Evolutionary conservation across 768 basidiomycete species (phyloP), one percentile per base, ranked within the genome.

Genomic region (Phlegmacium glaucopus): DNA sequence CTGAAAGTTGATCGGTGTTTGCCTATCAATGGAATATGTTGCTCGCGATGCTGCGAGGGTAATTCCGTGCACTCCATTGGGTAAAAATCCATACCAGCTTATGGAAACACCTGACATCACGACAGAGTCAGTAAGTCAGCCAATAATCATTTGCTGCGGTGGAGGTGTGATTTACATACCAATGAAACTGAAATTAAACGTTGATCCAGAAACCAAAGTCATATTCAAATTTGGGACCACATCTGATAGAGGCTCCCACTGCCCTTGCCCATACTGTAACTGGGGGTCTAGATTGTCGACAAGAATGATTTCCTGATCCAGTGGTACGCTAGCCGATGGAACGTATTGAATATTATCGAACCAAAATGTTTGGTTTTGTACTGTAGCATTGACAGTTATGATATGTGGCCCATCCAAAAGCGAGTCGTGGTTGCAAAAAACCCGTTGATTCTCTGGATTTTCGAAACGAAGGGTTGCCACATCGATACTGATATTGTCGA

Each of bases 281-380:
- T 34, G 44, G 1, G 52, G 52, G 39, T 57, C 54, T 17, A 30
- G 18, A n/a, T 47, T 29, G 27, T 53, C 43, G 26, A 60, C 40
- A 4, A 51, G 15, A 12, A 60, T 45, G 5, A 51, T 42, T 28
- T 42, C 34, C 2, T 44, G 38, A 22, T 52, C 46, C 11, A 50
- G 30, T 7, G 48, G 25, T 5, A 51, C 48, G 27, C 34, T 42
- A 9, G 54, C 13, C 6, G 59, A 55, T 9, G 64, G 65, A 9
- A 58, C 47, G 39, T 65, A 68, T 15, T 55, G 40, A 18, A 66
- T 48, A 2, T 49, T 43, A 47, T 66, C 67, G n/a, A 66, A 47
- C 57, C 64, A 68, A 49, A 66, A 65, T 1, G 62, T 55, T 37
- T 61, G 55, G 11, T 56, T 49, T 12, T 49, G 54, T 4, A 56